Conservation (phyloP, 345 rosid genomes). For the Eucalyptus regnans region DNA sequence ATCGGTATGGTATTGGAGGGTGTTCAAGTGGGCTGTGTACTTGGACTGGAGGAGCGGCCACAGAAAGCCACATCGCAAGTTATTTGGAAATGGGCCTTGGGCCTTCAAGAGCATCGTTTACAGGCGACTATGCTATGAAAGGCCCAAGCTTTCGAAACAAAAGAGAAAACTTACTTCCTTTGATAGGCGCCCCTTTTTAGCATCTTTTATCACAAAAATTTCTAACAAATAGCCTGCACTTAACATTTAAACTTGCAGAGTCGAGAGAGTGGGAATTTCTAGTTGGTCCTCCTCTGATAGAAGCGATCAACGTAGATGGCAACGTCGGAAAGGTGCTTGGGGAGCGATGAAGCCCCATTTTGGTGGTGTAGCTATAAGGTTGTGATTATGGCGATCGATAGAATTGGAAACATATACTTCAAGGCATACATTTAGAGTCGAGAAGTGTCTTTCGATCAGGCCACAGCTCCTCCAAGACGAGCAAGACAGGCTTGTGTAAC, state of each 20-base stretch:
- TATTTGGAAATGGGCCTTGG: neutral
- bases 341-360: too few relatives aligned
- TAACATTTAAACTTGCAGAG: neutral
- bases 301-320: neutral
- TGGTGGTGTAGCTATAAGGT: too few relatives aligned
- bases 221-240: neutral
- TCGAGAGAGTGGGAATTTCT: neutral
- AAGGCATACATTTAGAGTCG: accelerated
- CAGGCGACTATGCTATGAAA: neutral
- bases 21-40: neutral
- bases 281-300: neutral
- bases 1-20: neutral
- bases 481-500: too few relatives aligned
- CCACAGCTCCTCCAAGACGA: too few relatives aligned
- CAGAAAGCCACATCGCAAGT: neutral
- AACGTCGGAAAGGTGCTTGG: too few relatives aligned
- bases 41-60: neutral
- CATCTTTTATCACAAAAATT: neutral
- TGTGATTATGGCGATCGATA: too few relatives aligned
- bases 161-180: neutral
- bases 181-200: neutral
- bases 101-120: neutral
- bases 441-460: too few relatives aligned
- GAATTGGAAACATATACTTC: too few relatives aligned
- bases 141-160: neutral